Base-by-base conservation (phyloP, 1,139 yeast species). In the Magnusiomyces suaveolens region DNA sequence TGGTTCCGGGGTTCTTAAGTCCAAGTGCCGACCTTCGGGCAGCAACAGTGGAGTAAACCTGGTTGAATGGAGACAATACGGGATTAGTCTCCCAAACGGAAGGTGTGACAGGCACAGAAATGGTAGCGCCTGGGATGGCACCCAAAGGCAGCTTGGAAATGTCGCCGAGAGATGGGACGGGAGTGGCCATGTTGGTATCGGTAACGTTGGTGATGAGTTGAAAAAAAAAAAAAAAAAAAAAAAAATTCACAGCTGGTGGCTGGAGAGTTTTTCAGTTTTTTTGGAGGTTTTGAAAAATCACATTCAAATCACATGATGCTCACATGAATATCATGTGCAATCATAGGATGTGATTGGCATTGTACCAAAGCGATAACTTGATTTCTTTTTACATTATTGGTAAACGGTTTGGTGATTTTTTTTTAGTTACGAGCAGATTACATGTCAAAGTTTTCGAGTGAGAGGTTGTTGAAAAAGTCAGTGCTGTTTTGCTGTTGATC, bases 1-100 rank as follows among this genome's bases (percentile, higher is more conserved):
- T 82, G 60, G 96, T 85, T 63, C 97, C 98, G 54, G 98, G 98
- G 74, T 89, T 88, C 64, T 81, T 75, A 68, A 92, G 80, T 56
- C 89, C 88, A 60, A 90, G 78, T 12, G 94, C 82, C 58, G 79
- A 77, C 72, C 98, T 83, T 70, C 90, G 95, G 64, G 83, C 83
- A 60, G 81, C 72, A 59, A 92, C 78, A 63, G 83, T 79, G 66
- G 56, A 78, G 73, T 86, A 85, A 58, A 84, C 86, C 68, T 85
- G 87, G 70, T 86, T 83, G 65, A 87, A 75, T 73, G 83, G 87
- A 55, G 88, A 80, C 66, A 87, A 83, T 54, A 87, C 81, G 55
- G 96, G 96, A 75, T 87, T 87, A 53, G 90, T 81, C 18, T 89
- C 82, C 95, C 90, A 86, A 67, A 87, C 64, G 32, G 71, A 60